Evolutionary conservation across 768 basidiomycete genomes (phyloP), one percentile per base, ranked within the genome.

Genomic region (Panaeolus cyanescens): DNA sequence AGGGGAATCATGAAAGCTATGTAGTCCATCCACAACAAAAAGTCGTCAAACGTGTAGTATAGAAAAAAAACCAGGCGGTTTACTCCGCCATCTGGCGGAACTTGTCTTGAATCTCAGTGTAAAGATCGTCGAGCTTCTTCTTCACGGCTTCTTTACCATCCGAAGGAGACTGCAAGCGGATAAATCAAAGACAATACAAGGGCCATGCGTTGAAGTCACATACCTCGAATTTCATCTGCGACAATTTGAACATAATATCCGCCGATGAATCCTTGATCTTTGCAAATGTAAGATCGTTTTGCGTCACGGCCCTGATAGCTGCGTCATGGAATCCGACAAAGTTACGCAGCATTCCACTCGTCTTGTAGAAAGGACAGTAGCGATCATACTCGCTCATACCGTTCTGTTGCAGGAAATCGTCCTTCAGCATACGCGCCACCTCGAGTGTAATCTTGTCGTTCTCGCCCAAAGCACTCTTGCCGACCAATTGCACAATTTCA

Each of bases 291-390:
- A 91, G 78, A 68, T 95, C 92, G 56, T 89, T 88, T 67, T 91
- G 86, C 28, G 89, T 84, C 55, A 97, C 93, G 20, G 93, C 91
- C 70, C 85, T 90, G 71, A 91, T 81, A 7, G 96, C 94, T n/a
- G 85, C 81, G 72, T 98, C 93, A 72, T 97, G 92, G 84, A 95
- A 98, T 12, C 86, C 85, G 64, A 99, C 93, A 72, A 96, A 94
- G 77, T 96, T 96, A 71, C 85, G 87, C 73, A 99, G 76, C 97
- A 99, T 99, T 53, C 85, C 93, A 59, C 88, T 91, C 45, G 96
- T 97, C 89, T 99, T 97, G 88, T 97, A 97, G 84, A 99, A 98
- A 13, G 96, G 96, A 71, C 96, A 99, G 80, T 86, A 97, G 55
- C 95, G 86, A 74, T 99, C 96, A 71, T 97, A 98, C 72, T 94